Evolutionary conservation across 2,329 filamentous ascomycete genomes (phyloP), one percentile per base, ranked within the genome.

Genomic region (Calycina herbarum): DNA sequence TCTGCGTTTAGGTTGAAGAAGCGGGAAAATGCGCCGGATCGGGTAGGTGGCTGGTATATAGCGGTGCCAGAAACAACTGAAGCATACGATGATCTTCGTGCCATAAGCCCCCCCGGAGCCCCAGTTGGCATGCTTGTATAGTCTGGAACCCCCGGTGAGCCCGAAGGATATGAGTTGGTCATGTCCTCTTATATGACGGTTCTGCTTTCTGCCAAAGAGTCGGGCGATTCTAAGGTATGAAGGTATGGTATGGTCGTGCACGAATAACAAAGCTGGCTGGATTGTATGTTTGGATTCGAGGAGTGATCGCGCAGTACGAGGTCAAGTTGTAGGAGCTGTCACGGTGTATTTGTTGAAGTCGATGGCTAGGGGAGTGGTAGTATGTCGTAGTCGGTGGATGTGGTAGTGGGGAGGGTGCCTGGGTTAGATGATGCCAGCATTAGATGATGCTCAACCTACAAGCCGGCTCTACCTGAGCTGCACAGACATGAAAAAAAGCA

Each of bases 11-110:
- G 69, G 61, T 73, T 71, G 35, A 75, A 68, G 1, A 76, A 67
- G 59, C 74, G 71, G 17, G 73, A 70, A 61, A 76, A 76, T 42
- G 72, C 72, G 38, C 73, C 73, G 59, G 74, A 72, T 70, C 73
- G 71, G 20, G 71, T 24, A 13, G 72, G 69, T 58, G 72, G 69
- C 33, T 68, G 69, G 61, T 70, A 73, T 61, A 60, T 64, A 42
- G 69, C 77, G 70, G 80, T 80, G 59, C 85, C 85, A 62, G 84
- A 83, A 65, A 85, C 81, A 66, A 88, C 85, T 31, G 85, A 87
- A 71, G 86, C 85, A 78, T 88, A 88, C 61, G 86, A 88, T 54
- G 83, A 84, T 70, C 85, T 80, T 74, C 85, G 82, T 71, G 79
- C 79, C 68, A 77, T 74, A 27, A 51, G 17, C 58, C 78, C 77